Percentiles rank a stretch among this genome's conserved stretches.
Conservation (phyloP, 345 rosid genomes). For the Lepidium didymum region DNA sequence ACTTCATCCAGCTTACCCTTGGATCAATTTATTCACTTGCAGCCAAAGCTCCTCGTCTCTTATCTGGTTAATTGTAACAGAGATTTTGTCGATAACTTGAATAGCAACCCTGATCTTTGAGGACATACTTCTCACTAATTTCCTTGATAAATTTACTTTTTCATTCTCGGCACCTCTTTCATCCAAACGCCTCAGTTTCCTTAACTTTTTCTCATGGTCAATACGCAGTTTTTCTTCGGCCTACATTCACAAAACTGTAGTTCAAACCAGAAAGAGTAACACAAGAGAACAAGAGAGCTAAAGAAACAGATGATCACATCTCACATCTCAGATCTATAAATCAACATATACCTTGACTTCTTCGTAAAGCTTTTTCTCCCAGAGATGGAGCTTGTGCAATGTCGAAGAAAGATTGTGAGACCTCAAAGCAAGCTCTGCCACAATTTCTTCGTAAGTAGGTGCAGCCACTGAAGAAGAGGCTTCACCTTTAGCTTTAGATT, state of each 20-base stretch:
- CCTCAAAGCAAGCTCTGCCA: conserved; percentile 61
- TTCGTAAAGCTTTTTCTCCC: conserved; percentile 86
- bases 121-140: conserved; percentile 51
- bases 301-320: background rate
- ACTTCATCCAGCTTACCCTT: conserved; percentile 46
- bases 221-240: conserved; percentile 82
- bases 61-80: conserved; percentile 67
- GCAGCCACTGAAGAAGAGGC: conserved; percentile 24
- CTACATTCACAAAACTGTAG: conserved; percentile 32
- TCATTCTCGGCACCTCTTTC: conserved; percentile 68
- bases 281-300: background rate
- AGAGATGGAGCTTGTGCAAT: conserved; percentile 70
- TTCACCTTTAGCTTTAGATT: conserved; percentile 5
- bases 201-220: conserved; percentile 51
- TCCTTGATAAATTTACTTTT: conserved; percentile 52
- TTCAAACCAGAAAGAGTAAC: background rate
- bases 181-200: conserved; percentile 61
- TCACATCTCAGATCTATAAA: background rate
- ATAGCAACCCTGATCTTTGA: conserved; percentile 73
- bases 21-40: conserved; percentile 62
- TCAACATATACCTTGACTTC: conserved; percentile 76
- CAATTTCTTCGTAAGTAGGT: conserved; percentile 40
- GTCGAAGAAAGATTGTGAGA: conserved; percentile 78
- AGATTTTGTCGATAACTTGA: conserved; percentile 74
- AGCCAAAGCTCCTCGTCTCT: conserved; percentile 94